Base-by-base conservation (phyloP, 768 basidiomycete genomes). In the Psilocybe subaeruginosa region DNA sequence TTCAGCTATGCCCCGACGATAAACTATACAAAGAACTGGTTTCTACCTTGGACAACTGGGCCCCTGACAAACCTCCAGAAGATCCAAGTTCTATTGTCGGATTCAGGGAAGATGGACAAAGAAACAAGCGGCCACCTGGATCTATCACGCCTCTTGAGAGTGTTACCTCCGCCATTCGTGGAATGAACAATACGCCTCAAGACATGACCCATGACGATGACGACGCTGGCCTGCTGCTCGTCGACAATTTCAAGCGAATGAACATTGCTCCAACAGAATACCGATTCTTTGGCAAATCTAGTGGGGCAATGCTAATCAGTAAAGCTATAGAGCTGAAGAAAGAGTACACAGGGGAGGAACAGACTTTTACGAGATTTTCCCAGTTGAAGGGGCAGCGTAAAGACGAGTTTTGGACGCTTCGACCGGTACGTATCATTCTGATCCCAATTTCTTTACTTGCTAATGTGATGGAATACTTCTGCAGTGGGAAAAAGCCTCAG, bases 1-100 rank as follows among this genome's bases (percentile, higher is more conserved):
- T 12, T 23, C 8, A 90, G 89, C 76, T 91, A 48, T 86, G 83
- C 65, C 88, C 89, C 11, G 85, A 89, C 53, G 82, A 84, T 48
- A 82, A 86, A 56, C 79, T 88, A 33, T 78, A 85, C 19, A 80
- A 80, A 59, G 85, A 90, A 64, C 73, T 90, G 8, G 85, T 76
- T 17, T 64, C 69, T n/a, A 65, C 71, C 8, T 53, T 75, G 47
- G 73, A 74, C 43, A 54, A 62, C 48, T 71, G 66, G 58, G 54
- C 59, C 19, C 19, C 63, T 27, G 70, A 71, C 14, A 58, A 59
- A 49, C 65, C 64, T 37, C 70, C 69, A 4, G 29, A 63, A 8
- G 60, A 68, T 45, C 70, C 72, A 31, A 69, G 64, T 46, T 56
- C 67, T 7, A 61, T 73, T 33, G 67, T 67, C 5, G 61, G 60